phyloP scores from a whole-genome alignment of 1,284 basidiomycete genomes.

The Apiotrichum akiyoshidainum region DNA sequence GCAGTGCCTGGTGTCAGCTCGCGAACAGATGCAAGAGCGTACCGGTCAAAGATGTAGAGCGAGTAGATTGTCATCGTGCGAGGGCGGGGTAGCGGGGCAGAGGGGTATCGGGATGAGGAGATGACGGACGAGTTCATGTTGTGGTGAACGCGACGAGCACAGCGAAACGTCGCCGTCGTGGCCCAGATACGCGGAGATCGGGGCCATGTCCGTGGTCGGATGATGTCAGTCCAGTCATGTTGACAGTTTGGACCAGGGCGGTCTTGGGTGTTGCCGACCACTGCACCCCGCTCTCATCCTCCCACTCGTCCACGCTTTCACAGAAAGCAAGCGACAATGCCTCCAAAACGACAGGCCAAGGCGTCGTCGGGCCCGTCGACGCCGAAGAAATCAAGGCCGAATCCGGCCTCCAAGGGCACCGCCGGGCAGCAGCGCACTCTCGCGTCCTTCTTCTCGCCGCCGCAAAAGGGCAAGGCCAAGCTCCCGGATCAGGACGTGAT shows the following conservation, averaged over 20 bases:
- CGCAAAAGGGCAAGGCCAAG: constrained; percentile 9
- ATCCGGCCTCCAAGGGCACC: not conserved
- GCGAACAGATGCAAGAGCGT: constrained; percentile 25
- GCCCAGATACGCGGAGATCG: too few relatives aligned
- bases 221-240: too few relatives aligned
- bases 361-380: not conserved
- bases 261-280: not conserved
- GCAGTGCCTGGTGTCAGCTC: constrained; percentile 64
- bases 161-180: too few relatives aligned
- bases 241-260: not conserved
- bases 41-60: constrained; percentile 86
- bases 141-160: too few relatives aligned
- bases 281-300: not conserved
- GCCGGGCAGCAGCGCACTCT: constrained; percentile 24
- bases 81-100: not conserved
- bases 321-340: constrained; percentile 1
- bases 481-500: constrained; percentile 9
- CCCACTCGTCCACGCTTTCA: too few relatives aligned
- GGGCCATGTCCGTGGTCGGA: too few relatives aligned
- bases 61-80: constrained; percentile 73
- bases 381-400: constrained; percentile 13
- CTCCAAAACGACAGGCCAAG: constrained; percentile 4
- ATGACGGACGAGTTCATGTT: too few relatives aligned
- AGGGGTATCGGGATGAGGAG: not conserved
- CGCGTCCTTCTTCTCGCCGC: constrained; percentile 42